Evolutionary conservation across 2,329 filamentous ascomycete genomes (phyloP), one percentile per base, ranked within the genome.

Genomic region (Penicillium sumatraense): DNA sequence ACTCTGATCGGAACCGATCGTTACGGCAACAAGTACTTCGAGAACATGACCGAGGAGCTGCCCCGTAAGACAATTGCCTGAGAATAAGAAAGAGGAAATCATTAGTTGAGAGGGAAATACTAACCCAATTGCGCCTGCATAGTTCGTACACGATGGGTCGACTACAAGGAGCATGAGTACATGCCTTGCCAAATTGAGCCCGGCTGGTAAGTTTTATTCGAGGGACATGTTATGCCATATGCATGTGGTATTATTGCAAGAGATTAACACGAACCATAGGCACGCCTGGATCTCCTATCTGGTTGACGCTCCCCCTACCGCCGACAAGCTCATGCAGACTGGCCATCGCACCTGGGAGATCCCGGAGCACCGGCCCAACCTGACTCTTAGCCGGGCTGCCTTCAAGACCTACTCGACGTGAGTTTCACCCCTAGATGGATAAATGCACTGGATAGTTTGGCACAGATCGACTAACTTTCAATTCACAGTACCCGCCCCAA

Each of bases 141-240:
- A 95, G 92, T 97, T 69, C 89, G 93, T 71, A 97, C 92, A 67
- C 87, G 93, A 82, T 99, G 96, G 95, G 90, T 99, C 62, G 93
- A 98, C 78, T 99, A 96, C 83, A 93, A 91, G 80, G 84, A 90
- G 76, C 83, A 90, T 68, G 91, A 97, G 71, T 73, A 69, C 53
- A 75, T 84, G 67, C 58, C 68, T 16, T 69, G 65, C 42, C 91
- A 97, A 51, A 90, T 97, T 68, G 93, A 98, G 78, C 93, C 93
- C 48, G 90, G 93, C 76, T 99, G 95, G 83, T 86, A 78, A 68
- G 67, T 18, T 14, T 7, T 11, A 23, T 13, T 6, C 18, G 16
- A 46, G 8, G 27, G 8, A 20, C 18, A 13, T 11, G 31, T 45
- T 11, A 46, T 45, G n/a, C 11, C 11, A 11, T 35, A 24, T 10